Percentiles rank a stretch among this genome's conserved stretches.
These are phyloP conservation scores for Pyrus pyrifolia DNA, from an alignment of 306 rosid species.

Conservation along the genomic window DNA sequence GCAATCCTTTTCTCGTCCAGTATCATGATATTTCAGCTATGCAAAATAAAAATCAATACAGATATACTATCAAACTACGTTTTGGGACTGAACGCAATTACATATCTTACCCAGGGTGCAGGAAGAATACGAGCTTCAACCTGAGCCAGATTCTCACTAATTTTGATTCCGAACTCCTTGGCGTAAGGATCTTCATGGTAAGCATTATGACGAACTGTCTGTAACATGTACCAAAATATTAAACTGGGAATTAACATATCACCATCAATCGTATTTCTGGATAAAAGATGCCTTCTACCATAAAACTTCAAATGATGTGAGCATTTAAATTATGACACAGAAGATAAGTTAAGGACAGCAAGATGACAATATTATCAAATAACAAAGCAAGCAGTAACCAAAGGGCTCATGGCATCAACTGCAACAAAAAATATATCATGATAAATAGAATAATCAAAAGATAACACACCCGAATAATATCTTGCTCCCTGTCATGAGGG, in stretches of 20 bases:
- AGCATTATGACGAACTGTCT: constrained; percentile 89
- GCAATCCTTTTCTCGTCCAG: constrained; percentile 93
- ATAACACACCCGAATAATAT: constrained; percentile 64
- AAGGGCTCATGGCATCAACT: not conserved
- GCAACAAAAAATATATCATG: not conserved
- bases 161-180: constrained; percentile 79
- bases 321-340: not conserved
- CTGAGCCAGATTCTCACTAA: constrained; percentile 83
- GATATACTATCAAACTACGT: not conserved
- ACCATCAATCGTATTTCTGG: not conserved
- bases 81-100: not conserved
- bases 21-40: constrained; percentile 90
- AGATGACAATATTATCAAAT: not conserved
- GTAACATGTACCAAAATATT: not conserved
- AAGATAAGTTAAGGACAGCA: not conserved
- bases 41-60: not conserved
- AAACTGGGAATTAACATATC: not conserved
- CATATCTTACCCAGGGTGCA: constrained; percentile 67
- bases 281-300: not conserved
- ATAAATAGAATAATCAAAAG: not conserved
- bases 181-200: constrained; percentile 83
- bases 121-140: constrained; percentile 99
- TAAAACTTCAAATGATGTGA: not conserved
- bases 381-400: not conserved
- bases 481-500: constrained; percentile 74